Conservation (phyloP, 2,329 filamentous ascomycete species). For the Ophiocordyceps unilateralis region DNA sequence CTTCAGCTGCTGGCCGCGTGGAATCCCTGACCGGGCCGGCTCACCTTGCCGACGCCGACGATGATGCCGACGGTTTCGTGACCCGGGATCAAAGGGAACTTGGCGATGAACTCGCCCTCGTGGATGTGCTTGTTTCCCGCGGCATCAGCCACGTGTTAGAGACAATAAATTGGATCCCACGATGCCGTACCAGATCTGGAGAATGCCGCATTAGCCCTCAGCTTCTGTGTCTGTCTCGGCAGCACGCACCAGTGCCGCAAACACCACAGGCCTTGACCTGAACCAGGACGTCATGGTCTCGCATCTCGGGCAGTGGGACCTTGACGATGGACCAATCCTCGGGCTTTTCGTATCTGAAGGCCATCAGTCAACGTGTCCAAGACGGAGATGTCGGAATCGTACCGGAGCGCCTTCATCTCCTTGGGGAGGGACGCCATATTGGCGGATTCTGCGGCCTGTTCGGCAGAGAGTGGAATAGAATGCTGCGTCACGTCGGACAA, state of each 20-base stretch:
- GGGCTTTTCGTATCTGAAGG: slow-evolving; percentile 39
- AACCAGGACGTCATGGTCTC: slow-evolving; percentile 42
- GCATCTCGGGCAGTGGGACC: slow-evolving; percentile 42
- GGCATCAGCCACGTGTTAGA: neutral
- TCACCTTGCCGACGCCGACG: slow-evolving; percentile 32
- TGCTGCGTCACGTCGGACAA: no score
- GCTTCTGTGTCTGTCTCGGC: neutral
- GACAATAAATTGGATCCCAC: neutral
- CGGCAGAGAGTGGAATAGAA: no score
- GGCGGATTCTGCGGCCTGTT: neutral
- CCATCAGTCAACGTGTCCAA: neutral
- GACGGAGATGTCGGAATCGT: slow-evolving; percentile 10
- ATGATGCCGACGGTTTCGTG: slow-evolving; percentile 53
- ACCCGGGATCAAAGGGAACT: slow-evolving; percentile 50
- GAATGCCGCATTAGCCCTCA: slow-evolving; percentile 6
- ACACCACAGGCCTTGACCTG: slow-evolving; percentile 53
- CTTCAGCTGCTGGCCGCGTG: neutral
- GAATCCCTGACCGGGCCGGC: neutral
- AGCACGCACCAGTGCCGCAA: slow-evolving; percentile 34
- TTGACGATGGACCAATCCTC: slow-evolving; percentile 42
- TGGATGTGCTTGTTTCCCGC: slow-evolving; percentile 32
- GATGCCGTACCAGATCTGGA: slow-evolving; percentile 17
- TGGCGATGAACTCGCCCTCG: slow-evolving; percentile 47
- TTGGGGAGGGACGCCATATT: slow-evolving; percentile 25
- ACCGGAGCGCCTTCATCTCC: slow-evolving; percentile 46